phyloP scores from a whole-genome alignment of 495 filamentous ascomycete species.

The Daldinia loculata region DNA sequence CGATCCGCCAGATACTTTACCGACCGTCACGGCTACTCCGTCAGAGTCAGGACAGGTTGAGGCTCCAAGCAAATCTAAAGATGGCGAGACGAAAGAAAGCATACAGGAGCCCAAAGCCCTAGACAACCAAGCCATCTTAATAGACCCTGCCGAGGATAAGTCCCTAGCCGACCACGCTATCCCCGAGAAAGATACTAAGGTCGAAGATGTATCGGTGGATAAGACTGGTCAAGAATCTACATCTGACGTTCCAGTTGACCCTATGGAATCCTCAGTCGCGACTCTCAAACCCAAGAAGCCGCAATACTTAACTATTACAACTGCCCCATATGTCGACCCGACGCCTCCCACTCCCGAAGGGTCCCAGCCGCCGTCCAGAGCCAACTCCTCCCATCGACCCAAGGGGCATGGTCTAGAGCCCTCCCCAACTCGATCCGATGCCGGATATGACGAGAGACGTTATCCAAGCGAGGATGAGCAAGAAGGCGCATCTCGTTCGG shows the following conservation, averaged over 20 bases:
- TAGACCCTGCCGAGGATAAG: constrained; percentile 24
- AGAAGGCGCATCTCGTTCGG: constrained; percentile 76
- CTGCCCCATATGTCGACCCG: constrained; percentile 66
- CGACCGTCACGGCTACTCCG: constrained; percentile 25
- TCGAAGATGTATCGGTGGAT: constrained; percentile 3
- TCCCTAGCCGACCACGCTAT: constrained; percentile 1
- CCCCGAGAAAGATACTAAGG: constrained; percentile 7
- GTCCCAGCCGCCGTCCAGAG: constrained; percentile 60
- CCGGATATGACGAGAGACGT: constrained; percentile 61
- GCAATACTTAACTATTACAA: constrained; percentile 54
- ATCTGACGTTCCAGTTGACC: constrained; percentile 44
- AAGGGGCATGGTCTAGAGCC: constrained; percentile 49
- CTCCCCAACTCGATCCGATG: constrained; percentile 67
- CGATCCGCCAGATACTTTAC: constrained; percentile 30
- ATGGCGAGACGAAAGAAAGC: constrained; percentile 15
- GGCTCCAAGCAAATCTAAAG: constrained; percentile 10
- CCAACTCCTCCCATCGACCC: constrained; percentile 53
- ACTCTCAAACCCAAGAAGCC: constrained; percentile 59
- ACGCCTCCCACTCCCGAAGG: constrained; percentile 66
- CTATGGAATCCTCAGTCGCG: constrained; percentile 62
- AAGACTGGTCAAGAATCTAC: constrained; percentile 7
- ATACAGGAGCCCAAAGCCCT: background rate
- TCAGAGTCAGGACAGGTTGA: constrained; percentile 19
- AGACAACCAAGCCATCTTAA: constrained; percentile 10
- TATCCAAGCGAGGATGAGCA: constrained; percentile 63